Base-by-base conservation (phyloP, 2,329 filamentous ascomycete species). In the Aureobasidium uvarum region DNA sequence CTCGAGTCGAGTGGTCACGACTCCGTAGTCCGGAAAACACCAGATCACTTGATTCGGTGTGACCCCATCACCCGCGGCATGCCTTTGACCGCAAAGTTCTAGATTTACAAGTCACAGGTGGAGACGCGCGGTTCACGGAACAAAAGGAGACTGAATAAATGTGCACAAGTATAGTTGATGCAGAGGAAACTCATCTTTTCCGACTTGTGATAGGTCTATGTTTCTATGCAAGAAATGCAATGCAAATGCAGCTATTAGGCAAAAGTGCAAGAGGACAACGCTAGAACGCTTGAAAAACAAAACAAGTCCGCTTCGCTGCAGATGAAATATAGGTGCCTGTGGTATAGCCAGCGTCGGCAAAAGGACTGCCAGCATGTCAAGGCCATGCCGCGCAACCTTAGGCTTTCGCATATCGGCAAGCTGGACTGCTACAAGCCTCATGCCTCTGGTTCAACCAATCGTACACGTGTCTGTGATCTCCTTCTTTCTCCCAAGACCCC, bases 371-470 rank as follows among this genome's bases (percentile, higher is more conserved):
- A 8, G 7, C 6, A 10, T 43, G 6, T 31, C 46, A 18, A 31
- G 10, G 33, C 16, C 31, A 18, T 25, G 38, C 16, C 7, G 54
- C 38, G 1, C n/a, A 10, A 18, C 1, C 20, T 62, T 36, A 62
- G 3, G 33, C 31, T 23, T 50, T 31, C 8, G 33, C 33, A 25
- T 63, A 63, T 2, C 60, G 60, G 45, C 60, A 63, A 43, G 18
- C 46, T 10, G 48, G 60, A 25, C 60, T 63, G 45, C 43, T 45
- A 25, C 60, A 63, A 25, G 46, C 46, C 25, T 63, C 60, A 36
- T 63, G 60, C 60, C 60, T 52, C 18, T 63, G 60, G 11, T 54
- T 63, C 60, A 63, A 36, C 60, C 60, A 63, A 38, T 63, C 60
- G 23, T 63, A 63, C 2, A 63, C 60, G 36, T 63, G 60, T 45